These are phyloP conservation scores for Arthrobotrys iridis DNA, from an alignment of 2,329 filamentous ascomycete species.

Conservation along the genomic window DNA sequence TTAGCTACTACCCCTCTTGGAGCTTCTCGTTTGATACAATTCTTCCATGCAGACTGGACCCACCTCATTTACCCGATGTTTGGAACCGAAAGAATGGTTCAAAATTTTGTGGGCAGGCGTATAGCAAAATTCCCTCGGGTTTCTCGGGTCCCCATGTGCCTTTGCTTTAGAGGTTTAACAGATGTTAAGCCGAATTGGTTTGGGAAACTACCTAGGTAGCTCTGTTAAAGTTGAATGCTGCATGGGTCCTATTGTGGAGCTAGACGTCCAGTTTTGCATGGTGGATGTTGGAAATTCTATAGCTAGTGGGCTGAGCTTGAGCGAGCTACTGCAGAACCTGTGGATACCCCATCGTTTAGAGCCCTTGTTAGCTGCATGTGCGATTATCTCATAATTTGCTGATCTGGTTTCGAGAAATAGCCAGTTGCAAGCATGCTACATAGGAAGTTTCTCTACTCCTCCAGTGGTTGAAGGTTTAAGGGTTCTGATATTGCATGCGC, in stretches of 20 bases:
- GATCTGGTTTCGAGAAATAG: constrained; percentile 53
- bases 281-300: constrained; percentile 17
- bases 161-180: constrained; percentile 38
- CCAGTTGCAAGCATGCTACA: constrained; percentile 24
- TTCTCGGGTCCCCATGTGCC: constrained; percentile 35
- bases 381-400: constrained; percentile 55
- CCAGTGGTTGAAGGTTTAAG: constrained; percentile 23
- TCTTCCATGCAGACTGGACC: constrained; percentile 35
- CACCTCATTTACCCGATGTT: constrained; percentile 47
- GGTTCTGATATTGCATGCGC: not conserved
- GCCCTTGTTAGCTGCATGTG: constrained; percentile 54
- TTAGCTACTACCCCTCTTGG: constrained; percentile 18
- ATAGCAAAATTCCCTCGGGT: constrained; percentile 54
- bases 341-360: constrained; percentile 52
- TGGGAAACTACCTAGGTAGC: not conserved
- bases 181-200: constrained; percentile 3
- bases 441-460: constrained; percentile 7
- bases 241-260: constrained; percentile 6
- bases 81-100: constrained; percentile 52
- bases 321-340: constrained; percentile 36
- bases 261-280: constrained; percentile 8
- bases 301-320: constrained; percentile 18
- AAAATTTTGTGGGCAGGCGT: constrained; percentile 18
- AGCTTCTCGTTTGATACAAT: constrained; percentile 41
- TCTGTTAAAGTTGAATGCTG: not conserved